Evolutionary conservation across 192 early-diverging fungal species (phyloP).

Genomic region (Mortierella hygrophila): DNA sequence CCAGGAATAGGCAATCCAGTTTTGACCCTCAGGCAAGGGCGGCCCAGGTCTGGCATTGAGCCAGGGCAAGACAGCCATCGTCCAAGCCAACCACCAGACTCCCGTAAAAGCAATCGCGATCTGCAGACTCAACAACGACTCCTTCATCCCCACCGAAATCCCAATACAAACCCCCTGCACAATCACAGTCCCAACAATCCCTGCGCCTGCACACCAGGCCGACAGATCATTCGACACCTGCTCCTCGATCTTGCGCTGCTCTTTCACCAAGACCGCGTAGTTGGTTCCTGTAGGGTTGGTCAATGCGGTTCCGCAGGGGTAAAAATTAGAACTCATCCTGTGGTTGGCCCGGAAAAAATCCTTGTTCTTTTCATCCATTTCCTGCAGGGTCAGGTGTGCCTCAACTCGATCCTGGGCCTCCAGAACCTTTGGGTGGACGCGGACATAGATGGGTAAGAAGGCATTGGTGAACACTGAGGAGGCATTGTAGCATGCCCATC

Average conservation of each 20-base stretch:
- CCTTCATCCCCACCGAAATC: slow-evolving; percentile 49
- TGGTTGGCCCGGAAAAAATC: neutral
- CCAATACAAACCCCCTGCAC: slow-evolving; percentile 35
- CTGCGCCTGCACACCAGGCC: slow-evolving; percentile 48
- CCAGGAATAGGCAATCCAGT: slow-evolving; percentile 58
- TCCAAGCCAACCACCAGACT: slow-evolving; percentile 63
- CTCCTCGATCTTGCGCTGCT: slow-evolving; percentile 42
- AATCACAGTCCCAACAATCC: slow-evolving; percentile 36
- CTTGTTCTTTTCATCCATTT: slow-evolving; percentile 27
- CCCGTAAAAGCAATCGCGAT: slow-evolving; percentile 58
- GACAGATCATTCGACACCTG: slow-evolving; percentile 58
- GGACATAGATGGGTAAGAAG: slow-evolving; percentile 62
- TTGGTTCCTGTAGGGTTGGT: neutral
- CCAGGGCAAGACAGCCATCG: slow-evolving; percentile 52
- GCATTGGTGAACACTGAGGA: slow-evolving; percentile 65
- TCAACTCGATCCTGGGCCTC: slow-evolving; percentile 26
- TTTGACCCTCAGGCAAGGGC: slow-evolving; percentile 58
- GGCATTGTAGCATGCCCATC: slow-evolving; percentile 59
- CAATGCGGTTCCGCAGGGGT: neutral
- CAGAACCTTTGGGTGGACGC: slow-evolving; percentile 56
- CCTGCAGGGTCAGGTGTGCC: neutral
- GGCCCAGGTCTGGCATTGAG: slow-evolving; percentile 59
- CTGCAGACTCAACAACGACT: slow-evolving; percentile 52
- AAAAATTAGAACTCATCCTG: neutral
- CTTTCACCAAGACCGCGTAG: neutral